Evolutionary conservation across 1,284 basidiomycete genomes (phyloP), one percentile per base, ranked within the genome.

Genomic region (Mycena citricolor): DNA sequence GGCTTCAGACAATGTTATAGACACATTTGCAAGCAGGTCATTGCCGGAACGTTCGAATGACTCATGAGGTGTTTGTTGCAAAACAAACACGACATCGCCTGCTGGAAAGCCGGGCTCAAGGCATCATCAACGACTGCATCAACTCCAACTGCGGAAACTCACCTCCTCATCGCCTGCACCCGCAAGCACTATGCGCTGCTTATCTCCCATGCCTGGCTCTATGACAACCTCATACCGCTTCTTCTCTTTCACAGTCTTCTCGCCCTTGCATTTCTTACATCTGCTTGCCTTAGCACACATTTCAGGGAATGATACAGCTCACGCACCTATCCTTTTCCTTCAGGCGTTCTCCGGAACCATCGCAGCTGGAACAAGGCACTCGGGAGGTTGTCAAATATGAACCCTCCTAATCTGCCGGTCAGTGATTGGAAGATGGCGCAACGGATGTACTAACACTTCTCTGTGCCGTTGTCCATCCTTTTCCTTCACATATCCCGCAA

Each of bases 221-320:
- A 98, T 77, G 54, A 82, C 75, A 21, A 94, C 85, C 54, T 94
- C 90, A 54, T 91, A 83, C 39, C 88, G 81, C 36, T 86, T 90
- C 72, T 94, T 97, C 60, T 94, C 91, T 57, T 86, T 86, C 32
- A 87, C 77, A 0, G 83, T 88, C 63, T 86, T 88, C 42, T 79
- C 76, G 8, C 94, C 94, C 61, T 95, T 94, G 68, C 94, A 99
- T 62, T 91, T 94, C 67, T 94, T 97, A 73, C 94, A 98, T 52
- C 90, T 94, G 57, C 19, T 26, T 38, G 32, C 30, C 4, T 13
- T 28, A 46, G 42, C 55, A 39, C 46, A 22, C 19, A 36, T 25
- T 47, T 42, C 21, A 29, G 24, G 4, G 20, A 21, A 21, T 29
- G 8, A 26, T 22, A 32, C 3, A 21, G 12, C 10, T 19, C 5